These are phyloP conservation scores for Hypoxylon cercidicola DNA, from an alignment of 495 filamentous ascomycete species.

Conservation along the genomic window DNA sequence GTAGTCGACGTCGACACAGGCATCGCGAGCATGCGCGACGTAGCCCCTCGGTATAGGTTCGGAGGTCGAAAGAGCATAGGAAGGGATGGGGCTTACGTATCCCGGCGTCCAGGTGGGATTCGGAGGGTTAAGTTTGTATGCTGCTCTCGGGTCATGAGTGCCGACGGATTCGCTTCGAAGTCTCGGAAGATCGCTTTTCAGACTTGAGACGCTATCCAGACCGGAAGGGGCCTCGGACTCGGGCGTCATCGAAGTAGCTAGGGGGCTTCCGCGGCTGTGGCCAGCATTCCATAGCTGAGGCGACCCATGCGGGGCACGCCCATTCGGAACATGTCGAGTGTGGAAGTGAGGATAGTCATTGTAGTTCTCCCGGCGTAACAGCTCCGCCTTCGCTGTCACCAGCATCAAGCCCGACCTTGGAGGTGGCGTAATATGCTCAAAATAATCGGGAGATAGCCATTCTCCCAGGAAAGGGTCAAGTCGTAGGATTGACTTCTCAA, in stretches of 20 bases:
- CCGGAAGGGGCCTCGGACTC: slow-evolving; percentile 21
- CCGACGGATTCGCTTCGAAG: slow-evolving; percentile 33
- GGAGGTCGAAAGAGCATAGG: slow-evolving; percentile 82
- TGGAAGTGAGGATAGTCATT: slow-evolving; percentile 57
- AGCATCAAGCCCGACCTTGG: slow-evolving; percentile 88
- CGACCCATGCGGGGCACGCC: slow-evolving; percentile 38
- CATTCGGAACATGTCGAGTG: slow-evolving; percentile 43
- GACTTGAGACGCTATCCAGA: slow-evolving; percentile 39
- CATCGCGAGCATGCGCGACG: slow-evolving; percentile 90
- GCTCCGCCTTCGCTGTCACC: slow-evolving; percentile 82
- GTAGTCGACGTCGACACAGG: slow-evolving; percentile 85
- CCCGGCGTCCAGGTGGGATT: slow-evolving; percentile 36
- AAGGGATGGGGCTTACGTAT: slow-evolving; percentile 81
- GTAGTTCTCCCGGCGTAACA: slow-evolving; percentile 76
- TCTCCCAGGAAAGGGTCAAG: slow-evolving; percentile 95
- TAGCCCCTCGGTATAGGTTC: slow-evolving; percentile 88
- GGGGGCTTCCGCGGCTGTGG: slow-evolving; percentile 26
- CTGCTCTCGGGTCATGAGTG: slow-evolving; percentile 18
- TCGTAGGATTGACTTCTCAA: slow-evolving; percentile 71
- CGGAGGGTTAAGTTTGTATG: slow-evolving; percentile 17
- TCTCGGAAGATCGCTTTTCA: slow-evolving; percentile 44
- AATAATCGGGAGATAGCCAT: slow-evolving; percentile 94
- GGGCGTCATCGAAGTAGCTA: slow-evolving; percentile 23
- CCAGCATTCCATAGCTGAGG: slow-evolving; percentile 54
- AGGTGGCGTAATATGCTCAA: slow-evolving; percentile 88